Conservation (phyloP, 2,329 filamentous ascomycete species). For the Trichoderma atrobrunneum region DNA sequence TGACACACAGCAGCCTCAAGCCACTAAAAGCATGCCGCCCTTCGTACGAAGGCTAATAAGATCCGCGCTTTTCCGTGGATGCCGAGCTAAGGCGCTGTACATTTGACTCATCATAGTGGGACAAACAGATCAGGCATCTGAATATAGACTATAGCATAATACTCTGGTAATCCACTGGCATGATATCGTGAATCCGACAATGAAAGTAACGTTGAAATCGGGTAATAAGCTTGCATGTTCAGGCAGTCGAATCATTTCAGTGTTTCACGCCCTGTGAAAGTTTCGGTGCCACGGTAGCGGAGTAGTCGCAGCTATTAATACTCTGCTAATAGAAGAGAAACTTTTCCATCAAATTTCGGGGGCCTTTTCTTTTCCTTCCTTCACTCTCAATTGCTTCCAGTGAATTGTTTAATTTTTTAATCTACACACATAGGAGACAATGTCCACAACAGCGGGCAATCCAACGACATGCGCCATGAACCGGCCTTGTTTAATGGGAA, state of each 20-base stretch:
- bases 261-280: too few species aligned
- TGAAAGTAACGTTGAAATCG: background rate
- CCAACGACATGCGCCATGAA: background rate
- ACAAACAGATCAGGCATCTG: background rate
- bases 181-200: background rate
- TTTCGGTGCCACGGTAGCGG: too few species aligned
- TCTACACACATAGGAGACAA: background rate
- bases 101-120: background rate
- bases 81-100: background rate
- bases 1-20: background rate
- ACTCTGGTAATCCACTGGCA: background rate
- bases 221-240: background rate
- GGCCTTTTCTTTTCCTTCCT: too few species aligned
- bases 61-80: background rate
- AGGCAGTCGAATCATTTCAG: too few species aligned
- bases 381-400: too few species aligned
- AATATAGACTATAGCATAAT: background rate
- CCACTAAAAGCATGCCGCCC: background rate
- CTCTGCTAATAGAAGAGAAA: too few species aligned
- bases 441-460: background rate
- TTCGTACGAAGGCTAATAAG: background rate
- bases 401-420: too few species aligned
- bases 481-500: background rate
- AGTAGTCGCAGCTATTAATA: too few species aligned
- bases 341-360: too few species aligned